Evolutionary conservation across 768 basidiomycete species (phyloP), one percentile per base, ranked within the genome.

Genomic region (Dioszegia crocea): DNA sequence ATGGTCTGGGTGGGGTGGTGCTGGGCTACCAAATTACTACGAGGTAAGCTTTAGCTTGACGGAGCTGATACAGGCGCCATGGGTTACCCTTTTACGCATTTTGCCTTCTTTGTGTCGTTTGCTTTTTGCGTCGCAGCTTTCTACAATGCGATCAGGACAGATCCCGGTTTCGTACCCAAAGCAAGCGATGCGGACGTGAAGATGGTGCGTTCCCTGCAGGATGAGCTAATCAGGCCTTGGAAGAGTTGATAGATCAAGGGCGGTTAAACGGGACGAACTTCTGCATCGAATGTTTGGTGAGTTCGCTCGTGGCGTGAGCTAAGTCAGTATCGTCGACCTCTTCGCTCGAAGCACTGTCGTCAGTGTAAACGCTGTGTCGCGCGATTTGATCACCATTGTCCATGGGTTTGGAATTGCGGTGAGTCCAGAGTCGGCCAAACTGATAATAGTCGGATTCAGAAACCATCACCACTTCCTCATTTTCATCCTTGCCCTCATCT

Each of bases 391-490:
- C 96, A 99, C 68, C 93, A 99, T 68, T 98, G 96, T 67, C 96
- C 94, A 1, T 99, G 96, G 96, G 86, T 97, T 16, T 99, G 93
- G 93, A 98, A 98, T 78, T 97, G 94, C 75, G 85, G 90, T 91
- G 73, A 26, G 87, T 56, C 2, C 6, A 14, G 5, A n/a, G 21
- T 16, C 50, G 45, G 31, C 19, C 11, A 9, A 19, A 14, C 40
- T 38, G 47, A 57, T n/a, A 12, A 44, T 56, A 90, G 91, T 98
- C 51, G 96, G 96, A 21, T 81, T 84, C 39, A 87, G 89, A 65
- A 99, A 98, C 69, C 96, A 98, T 68, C 87, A 94, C 4, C 91
- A 97, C 75, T 99, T 99, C 78, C 80, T 97, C 26, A 75, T 94
- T n/a, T 99, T 99, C 70, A 88, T 99, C 40, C 79, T 82, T 0